Evolutionary conservation across 208 protist genomes (phyloP).

Genomic region (Trypanosoma caninum): DNA sequence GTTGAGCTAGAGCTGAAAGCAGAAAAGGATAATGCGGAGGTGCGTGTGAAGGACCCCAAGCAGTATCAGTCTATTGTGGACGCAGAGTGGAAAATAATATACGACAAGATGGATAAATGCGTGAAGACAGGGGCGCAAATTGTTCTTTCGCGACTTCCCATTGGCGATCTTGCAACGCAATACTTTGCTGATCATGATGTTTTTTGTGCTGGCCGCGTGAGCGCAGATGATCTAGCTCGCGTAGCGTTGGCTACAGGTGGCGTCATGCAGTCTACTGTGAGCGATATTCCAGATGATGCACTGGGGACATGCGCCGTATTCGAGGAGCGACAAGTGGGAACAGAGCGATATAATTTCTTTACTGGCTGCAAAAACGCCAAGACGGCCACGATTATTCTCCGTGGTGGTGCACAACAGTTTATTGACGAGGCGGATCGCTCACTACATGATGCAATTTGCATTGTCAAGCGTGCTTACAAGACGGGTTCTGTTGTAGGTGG

Average conservation of each 20-base stretch:
- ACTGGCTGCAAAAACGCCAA: slow-evolving; percentile 94
- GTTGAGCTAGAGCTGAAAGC: slow-evolving; percentile 99
- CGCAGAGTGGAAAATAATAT: slow-evolving; percentile 99
- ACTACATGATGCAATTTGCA: slow-evolving; percentile 99
- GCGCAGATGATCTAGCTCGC: slow-evolving; percentile 94
- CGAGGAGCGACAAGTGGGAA: slow-evolving; percentile 99
- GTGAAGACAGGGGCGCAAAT: slow-evolving; percentile 97
- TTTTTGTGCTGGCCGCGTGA: slow-evolving; percentile 99
- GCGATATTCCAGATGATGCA: slow-evolving; percentile 89
- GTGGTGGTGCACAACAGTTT: slow-evolving; percentile 99
- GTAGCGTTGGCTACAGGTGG: slow-evolving; percentile 97
- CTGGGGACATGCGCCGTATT: slow-evolving; percentile 98
- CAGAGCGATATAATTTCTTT: slow-evolving; percentile 99
- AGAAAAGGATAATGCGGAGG: slow-evolving; percentile 99
- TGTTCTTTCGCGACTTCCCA: slow-evolving; percentile 98
- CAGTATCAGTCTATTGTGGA: slow-evolving; percentile 99
- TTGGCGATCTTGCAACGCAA: slow-evolving; percentile 99
- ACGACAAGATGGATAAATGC: slow-evolving; percentile 99
- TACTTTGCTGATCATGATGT: slow-evolving; percentile 99
- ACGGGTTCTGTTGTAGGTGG: slow-evolving; percentile 98
- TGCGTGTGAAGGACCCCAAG: slow-evolving; percentile 97
- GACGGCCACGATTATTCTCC: slow-evolving; percentile 93
- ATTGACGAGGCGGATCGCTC: slow-evolving; percentile 99
- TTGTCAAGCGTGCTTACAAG: slow-evolving; percentile 97
- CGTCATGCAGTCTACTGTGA: slow-evolving; percentile 97